These are phyloP conservation scores for Globisporangium barbulae DNA, from an alignment of 352 stramenopile genomes.

Conservation along the genomic window DNA sequence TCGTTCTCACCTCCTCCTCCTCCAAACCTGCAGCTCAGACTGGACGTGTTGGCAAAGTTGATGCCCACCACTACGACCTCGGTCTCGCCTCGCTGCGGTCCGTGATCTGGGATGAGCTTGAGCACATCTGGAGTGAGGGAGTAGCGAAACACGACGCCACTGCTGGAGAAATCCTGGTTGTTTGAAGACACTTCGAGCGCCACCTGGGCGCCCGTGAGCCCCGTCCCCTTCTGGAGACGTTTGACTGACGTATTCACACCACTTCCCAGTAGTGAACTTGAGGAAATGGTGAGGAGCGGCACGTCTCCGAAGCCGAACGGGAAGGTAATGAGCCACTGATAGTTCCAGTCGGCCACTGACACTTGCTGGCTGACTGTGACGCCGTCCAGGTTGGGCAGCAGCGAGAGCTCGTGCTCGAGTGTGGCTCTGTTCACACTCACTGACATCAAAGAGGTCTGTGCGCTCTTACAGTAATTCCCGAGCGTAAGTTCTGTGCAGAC, in stretches of 20 bases:
- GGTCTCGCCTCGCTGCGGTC: conserved; percentile 75
- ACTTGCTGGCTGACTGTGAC: conserved; percentile 38
- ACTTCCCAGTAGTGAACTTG: conserved; percentile 17
- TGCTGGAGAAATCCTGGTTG: conserved; percentile 65
- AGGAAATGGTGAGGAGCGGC: conserved; percentile 22
- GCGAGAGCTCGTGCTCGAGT: conserved; percentile 51
- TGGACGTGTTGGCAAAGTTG: conserved; percentile 74
- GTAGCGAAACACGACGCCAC: conserved; percentile 63
- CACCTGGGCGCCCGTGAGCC: conserved; percentile 55
- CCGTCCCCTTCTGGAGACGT: conserved; percentile 32
- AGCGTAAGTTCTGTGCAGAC: conserved; percentile 50
- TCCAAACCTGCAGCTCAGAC: conserved; percentile 70
- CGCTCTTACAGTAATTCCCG: conserved; percentile 40
- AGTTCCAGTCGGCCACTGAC: conserved; percentile 27
- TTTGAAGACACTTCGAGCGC: conserved; percentile 89
- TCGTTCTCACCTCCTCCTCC: conserved; percentile 4
- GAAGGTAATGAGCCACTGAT: conserved; percentile 45
- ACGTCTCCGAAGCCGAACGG: conserved; percentile 30
- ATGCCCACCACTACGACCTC: conserved; percentile 71
- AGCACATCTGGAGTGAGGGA: conserved; percentile 56
- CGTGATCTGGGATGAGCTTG: conserved; percentile 61
- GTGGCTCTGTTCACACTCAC: conserved; percentile 43
- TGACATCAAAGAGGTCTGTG: conserved; percentile 34
- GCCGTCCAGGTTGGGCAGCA: conserved; percentile 53
- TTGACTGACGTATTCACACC: conserved; percentile 11